Percentiles rank a stretch among this genome's conserved stretches.
phyloP scores from a whole-genome alignment of 176 grass and related monocot species.

The Rhynchospora tenuis region DNA sequence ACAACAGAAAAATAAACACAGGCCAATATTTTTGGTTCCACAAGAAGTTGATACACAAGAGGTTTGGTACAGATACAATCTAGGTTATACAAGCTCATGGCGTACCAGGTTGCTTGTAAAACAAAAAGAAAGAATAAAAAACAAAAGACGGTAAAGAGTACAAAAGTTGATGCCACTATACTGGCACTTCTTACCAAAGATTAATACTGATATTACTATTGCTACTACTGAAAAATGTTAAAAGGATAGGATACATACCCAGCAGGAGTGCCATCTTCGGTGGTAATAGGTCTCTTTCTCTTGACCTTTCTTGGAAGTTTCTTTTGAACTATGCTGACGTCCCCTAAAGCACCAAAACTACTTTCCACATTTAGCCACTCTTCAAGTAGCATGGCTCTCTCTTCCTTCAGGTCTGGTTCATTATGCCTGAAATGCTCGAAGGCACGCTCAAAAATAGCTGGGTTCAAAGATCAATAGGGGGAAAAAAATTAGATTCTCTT shows the following conservation, averaged over 20 bases:
- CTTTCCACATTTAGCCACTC: constrained; percentile 86
- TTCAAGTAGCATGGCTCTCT: constrained; percentile 94
- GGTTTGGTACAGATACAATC: background rate
- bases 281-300: constrained; percentile 64
- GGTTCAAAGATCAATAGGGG: background rate
- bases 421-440: constrained; percentile 78
- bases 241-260: constrained; percentile 46
- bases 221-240: background rate
- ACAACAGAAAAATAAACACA: background rate
- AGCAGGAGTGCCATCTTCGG: constrained; percentile 66
- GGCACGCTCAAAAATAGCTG: constrained; percentile 76
- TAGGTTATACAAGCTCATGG: background rate
- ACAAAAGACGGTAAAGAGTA: background rate
- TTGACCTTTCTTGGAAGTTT: constrained; percentile 86
- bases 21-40: background rate
- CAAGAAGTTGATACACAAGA: background rate
- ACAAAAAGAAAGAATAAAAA: too few species aligned
- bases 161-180: background rate
- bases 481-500: background rate
- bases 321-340: constrained; percentile 78
- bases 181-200: background rate
- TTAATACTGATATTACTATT: background rate
- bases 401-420: constrained; percentile 78
- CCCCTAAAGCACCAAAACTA: constrained; percentile 57
- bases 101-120: background rate